A percentile compares a stretch with the other conserved stretches of the same genome.
phyloP scores from a whole-genome alignment of 805 yeast genomes.

The Candida andamanensis region DNA sequence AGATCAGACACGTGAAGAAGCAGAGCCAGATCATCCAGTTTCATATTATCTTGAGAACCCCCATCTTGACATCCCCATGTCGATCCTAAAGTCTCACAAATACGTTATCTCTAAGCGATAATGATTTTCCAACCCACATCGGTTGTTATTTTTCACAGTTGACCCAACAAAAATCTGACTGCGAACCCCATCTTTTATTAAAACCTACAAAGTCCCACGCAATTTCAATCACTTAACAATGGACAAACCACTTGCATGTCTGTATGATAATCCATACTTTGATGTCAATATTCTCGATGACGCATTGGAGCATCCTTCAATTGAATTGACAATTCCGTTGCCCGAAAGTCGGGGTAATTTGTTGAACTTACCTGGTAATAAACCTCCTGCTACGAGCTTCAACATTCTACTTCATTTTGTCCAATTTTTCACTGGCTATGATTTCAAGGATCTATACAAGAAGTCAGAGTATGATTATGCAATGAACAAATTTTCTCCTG shows the following conservation, averaged over 20 bases:
- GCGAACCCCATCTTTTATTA: not conserved
- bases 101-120: slow-evolving; percentile 1
- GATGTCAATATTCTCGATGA: slow-evolving; percentile 37
- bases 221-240: not conserved
- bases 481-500: slow-evolving; percentile 25
- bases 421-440: slow-evolving; percentile 22
- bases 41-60: too few relatives aligned
- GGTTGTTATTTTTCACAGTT: not conserved
- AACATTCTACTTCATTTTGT: slow-evolving; percentile 27
- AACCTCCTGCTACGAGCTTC: slow-evolving; percentile 19
- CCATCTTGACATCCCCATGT: slow-evolving; percentile 9
- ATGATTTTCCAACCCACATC: not conserved
- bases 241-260: not conserved
- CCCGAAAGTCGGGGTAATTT: slow-evolving; percentile 29
- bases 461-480: slow-evolving; percentile 31
- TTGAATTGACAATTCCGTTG: slow-evolving; percentile 33
- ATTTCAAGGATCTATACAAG: slow-evolving; percentile 26
- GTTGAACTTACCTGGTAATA: slow-evolving; percentile 25
- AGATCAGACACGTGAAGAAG: too few relatives aligned
- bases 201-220: not conserved
- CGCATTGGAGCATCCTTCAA: slow-evolving; percentile 24
- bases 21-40: too few relatives aligned
- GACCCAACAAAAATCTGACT: not conserved
- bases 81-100: slow-evolving; percentile 4
- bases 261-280: slow-evolving; percentile 14